Conservation (phyloP, 345 rosid genomes). For the Pistacia integerrima region DNA sequence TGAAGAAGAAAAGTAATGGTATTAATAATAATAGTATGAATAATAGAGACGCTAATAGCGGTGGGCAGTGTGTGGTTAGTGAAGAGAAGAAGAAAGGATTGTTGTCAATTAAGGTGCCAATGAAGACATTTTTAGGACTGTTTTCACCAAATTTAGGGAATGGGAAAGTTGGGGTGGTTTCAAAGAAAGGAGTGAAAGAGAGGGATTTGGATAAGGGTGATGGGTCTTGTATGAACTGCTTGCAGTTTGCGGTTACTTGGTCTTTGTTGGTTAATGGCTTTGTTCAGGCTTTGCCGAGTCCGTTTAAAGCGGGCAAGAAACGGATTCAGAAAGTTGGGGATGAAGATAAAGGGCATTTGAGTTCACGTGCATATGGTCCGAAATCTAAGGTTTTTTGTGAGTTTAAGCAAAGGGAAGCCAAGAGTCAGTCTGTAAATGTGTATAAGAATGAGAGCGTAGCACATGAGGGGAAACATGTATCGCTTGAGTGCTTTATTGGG, state of each 20-base stretch:
- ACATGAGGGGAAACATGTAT: conserved; percentile 39
- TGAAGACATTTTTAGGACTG: conserved; percentile 49
- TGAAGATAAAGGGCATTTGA: conserved; percentile 37
- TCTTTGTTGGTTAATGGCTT: conserved; percentile 72
- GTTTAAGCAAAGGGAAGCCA: conserved; percentile 31
- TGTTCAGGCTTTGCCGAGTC: conserved; percentile 65
- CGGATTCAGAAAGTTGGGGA: conserved; percentile 43
- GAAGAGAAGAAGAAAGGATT: conserved; percentile 64
- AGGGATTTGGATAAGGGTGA: conserved; percentile 43
- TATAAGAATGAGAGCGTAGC: conserved; percentile 16
- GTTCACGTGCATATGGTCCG: conserved; percentile 26
- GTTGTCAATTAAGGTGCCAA: conserved; percentile 56
- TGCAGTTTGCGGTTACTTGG: conserved; percentile 75
- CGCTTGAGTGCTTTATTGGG: conserved; percentile 57
- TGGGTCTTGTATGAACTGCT: conserved; percentile 67
- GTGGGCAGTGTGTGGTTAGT: conserved; percentile 30
- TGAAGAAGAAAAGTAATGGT: conserved; percentile 37
- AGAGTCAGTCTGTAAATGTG: conserved; percentile 20
- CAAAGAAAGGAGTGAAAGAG: conserved; percentile 36
- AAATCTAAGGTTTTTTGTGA: conserved; percentile 35
- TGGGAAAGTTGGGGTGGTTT: conserved; percentile 33
- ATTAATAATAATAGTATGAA: conserved; percentile 20
- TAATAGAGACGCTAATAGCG: conserved; percentile 24
- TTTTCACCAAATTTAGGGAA: conserved; percentile 48
- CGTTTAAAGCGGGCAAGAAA: conserved; percentile 55